These are phyloP conservation scores for Adansonia grandidieri DNA, from an alignment of 441 rosid species.

Conservation along the genomic window DNA sequence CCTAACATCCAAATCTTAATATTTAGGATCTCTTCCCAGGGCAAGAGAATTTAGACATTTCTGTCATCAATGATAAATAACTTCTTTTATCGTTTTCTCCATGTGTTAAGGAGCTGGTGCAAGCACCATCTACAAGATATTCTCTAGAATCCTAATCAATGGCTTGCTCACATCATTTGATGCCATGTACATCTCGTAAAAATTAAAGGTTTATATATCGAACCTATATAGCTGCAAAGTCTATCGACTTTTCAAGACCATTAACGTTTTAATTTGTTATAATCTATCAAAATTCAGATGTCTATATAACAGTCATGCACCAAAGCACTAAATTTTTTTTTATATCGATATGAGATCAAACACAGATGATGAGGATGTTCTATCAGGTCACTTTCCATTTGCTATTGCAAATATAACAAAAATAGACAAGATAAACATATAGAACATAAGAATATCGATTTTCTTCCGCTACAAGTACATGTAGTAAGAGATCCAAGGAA, in stretches of 20 bases:
- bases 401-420: neutral
- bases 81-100: too few relatives aligned
- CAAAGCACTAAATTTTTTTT: too few relatives aligned
- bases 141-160: slow-evolving; percentile 12
- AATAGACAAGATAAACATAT: neutral
- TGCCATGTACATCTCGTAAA: slow-evolving; percentile 27
- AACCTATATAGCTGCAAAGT: slow-evolving; percentile 13
- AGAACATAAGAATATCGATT: neutral
- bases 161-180: slow-evolving; percentile 17
- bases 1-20: too few relatives aligned
- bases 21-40: too few relatives aligned
- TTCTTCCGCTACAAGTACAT: neutral
- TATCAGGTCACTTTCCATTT: slow-evolving; percentile 1
- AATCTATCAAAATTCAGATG: neutral
- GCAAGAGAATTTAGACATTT: neutral
- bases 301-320: neutral
- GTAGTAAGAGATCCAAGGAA: slow-evolving; percentile 16
- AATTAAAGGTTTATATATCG: neutral
- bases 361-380: neutral
- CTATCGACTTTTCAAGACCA: neutral
- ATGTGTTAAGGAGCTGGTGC: too few relatives aligned
- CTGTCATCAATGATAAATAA: neutral
- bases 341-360: slow-evolving; percentile 4
- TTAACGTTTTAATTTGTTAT: neutral
- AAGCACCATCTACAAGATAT: neutral